These are phyloP conservation scores for Cydonia oblonga DNA, from an alignment of 331 rosid genomes.

Conservation along the genomic window DNA sequence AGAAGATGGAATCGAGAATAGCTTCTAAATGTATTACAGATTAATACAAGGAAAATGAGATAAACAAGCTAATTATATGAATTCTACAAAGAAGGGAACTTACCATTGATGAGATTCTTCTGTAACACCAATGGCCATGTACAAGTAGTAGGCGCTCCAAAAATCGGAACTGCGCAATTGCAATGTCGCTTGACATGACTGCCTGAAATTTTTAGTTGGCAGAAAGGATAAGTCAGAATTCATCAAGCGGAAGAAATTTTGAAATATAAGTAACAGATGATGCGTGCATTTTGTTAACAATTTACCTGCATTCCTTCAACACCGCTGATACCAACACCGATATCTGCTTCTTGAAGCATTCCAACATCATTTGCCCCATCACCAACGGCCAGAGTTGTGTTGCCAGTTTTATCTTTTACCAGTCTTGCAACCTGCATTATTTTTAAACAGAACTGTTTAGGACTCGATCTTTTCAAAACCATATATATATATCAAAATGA, in stretches of 20 bases:
- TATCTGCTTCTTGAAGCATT: too few species aligned
- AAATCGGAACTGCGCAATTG: constrained; percentile 85
- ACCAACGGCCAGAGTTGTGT: too few species aligned
- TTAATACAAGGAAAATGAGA: background rate
- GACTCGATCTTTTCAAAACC: background rate
- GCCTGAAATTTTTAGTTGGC: constrained; percentile 48
- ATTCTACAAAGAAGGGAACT: constrained; percentile 3
- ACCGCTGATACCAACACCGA: too few species aligned
- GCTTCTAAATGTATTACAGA: background rate
- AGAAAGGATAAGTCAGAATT: constrained; percentile 11
- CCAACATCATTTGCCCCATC: too few species aligned
- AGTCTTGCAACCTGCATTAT: constrained; percentile 60
- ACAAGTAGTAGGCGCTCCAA: constrained; percentile 90
- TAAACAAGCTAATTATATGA: background rate
- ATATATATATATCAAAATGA: background rate
- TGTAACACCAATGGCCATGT: constrained; percentile 99
- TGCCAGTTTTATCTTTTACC: constrained; percentile 30
- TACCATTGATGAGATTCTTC: constrained; percentile 95
- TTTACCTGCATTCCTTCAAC: background rate
- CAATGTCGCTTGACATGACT: constrained; percentile 94
- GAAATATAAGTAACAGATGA: background rate
- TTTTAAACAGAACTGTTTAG: background rate
- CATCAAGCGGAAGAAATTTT: background rate
- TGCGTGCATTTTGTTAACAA: constrained; percentile 5
- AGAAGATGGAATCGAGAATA: background rate